These are phyloP conservation scores for Ceratobasidium sp. DNA, from an alignment of 1,284 basidiomycete genomes.

Conservation along the genomic window DNA sequence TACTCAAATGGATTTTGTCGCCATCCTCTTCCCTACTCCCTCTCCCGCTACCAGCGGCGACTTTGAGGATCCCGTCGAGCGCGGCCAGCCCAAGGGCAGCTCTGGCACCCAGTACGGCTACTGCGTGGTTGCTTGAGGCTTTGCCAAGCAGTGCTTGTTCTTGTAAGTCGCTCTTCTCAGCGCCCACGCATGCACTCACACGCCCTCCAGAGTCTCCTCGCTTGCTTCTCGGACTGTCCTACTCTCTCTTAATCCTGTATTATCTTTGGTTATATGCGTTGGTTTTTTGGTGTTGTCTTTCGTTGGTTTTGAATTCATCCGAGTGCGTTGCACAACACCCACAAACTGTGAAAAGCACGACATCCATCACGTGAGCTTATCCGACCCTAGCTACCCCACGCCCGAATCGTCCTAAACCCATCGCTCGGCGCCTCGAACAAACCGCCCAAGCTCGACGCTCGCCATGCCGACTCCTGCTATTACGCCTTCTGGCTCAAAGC, in stretches of 20 bases:
- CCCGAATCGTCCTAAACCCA: constrained; percentile 24
- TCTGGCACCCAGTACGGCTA: neutral
- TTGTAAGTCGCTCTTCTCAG: neutral
- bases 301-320: no score
- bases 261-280: neutral
- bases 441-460: neutral
- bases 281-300: neutral
- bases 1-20: constrained; percentile 23
- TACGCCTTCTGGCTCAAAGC: constrained; percentile 37
- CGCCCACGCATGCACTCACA: neutral
- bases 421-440: constrained; percentile 7
- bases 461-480: constrained; percentile 31
- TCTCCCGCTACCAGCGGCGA: constrained; percentile 1
- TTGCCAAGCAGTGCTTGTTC: constrained; percentile 5
- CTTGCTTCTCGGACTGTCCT: neutral
- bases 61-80: constrained; percentile 22
- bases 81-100: constrained; percentile 4
- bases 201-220: neutral
- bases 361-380: constrained; percentile 17
- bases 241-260: neutral
- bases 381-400: constrained; percentile 25
- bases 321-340: neutral
- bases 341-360: neutral
- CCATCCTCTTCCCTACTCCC: constrained; percentile 7
- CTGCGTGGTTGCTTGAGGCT: constrained; percentile 24